Evolutionary conservation across 495 filamentous ascomycete species (phyloP).

Genomic region (Aspergillus nidulans): DNA sequence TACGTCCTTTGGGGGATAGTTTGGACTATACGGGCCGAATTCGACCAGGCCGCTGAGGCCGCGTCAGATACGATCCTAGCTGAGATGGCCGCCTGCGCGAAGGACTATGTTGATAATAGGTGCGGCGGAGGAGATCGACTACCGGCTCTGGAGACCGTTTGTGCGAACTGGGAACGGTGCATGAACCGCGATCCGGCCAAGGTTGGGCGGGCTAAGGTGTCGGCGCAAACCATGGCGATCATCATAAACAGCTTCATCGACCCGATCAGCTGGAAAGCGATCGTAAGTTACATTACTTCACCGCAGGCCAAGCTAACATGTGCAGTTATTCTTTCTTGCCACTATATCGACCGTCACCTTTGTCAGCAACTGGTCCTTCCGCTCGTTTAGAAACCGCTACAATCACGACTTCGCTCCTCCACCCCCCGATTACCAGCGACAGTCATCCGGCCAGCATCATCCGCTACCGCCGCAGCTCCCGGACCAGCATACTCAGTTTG

Average conservation of each 20-base stretch:
- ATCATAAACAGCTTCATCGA: slow-evolving; percentile 73
- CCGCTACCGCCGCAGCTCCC: slow-evolving; percentile 20
- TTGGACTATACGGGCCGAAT: slow-evolving; percentile 67
- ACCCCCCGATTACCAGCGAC: slow-evolving; percentile 18
- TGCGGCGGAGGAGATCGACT: slow-evolving; percentile 59
- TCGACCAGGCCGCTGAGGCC: slow-evolving; percentile 63
- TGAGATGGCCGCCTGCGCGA: slow-evolving; percentile 67
- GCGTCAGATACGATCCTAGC: slow-evolving; percentile 59
- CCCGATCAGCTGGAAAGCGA: slow-evolving; percentile 67
- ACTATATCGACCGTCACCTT: slow-evolving; percentile 41
- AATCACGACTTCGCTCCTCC: slow-evolving; percentile 30
- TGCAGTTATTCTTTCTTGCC: slow-evolving; percentile 37
- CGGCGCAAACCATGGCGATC: slow-evolving; percentile 73
- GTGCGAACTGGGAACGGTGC: slow-evolving; percentile 76
- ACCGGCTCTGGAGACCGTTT: slow-evolving; percentile 68
- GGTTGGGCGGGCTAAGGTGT: slow-evolving; percentile 62
- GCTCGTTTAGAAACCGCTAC: slow-evolving; percentile 37
- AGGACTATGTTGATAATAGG: slow-evolving; percentile 66
- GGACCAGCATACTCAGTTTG: slow-evolving; percentile 25
- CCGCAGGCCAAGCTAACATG: not conserved
- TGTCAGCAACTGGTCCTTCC: slow-evolving; percentile 47
- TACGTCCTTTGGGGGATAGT: slow-evolving; percentile 70
- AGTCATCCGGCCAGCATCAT: slow-evolving; percentile 23
- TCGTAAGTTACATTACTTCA: slow-evolving; percentile 43
- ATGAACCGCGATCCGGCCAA: slow-evolving; percentile 71